phyloP scores from a whole-genome alignment of 768 basidiomycete genomes.

The Trametes cingulata region DNA sequence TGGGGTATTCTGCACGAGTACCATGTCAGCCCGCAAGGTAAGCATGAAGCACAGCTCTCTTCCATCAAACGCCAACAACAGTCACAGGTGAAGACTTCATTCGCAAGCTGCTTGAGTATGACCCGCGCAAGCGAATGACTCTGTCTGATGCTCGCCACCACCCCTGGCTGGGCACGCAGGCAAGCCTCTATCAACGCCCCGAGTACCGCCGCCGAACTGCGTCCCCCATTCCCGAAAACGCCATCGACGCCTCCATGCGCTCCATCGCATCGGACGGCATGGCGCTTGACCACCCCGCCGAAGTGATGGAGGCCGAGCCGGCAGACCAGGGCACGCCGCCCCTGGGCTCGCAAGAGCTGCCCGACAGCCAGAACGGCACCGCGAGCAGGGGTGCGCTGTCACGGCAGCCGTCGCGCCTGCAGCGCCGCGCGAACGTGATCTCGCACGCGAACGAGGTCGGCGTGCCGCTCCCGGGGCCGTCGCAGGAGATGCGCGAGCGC shows the following conservation, averaged over 20 bases:
- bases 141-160: slow-evolving; percentile 68
- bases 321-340: slow-evolving; percentile 1
- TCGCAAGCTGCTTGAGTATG: slow-evolving; percentile 56
- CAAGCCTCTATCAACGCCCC: not conserved
- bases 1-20: slow-evolving; percentile 49
- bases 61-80: not conserved
- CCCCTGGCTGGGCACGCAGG: slow-evolving; percentile 61
- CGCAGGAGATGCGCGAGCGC: slow-evolving; percentile 56
- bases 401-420: slow-evolving; percentile 19
- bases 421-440: slow-evolving; percentile 24
- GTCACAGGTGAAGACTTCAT: slow-evolving; percentile 67
- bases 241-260: slow-evolving; percentile 22
- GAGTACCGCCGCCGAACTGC: slow-evolving; percentile 11
- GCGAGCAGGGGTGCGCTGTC: not conserved
- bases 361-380: not conserved
- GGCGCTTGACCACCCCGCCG: slow-evolving; percentile 10
- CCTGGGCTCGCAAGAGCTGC: not conserved
- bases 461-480: slow-evolving; percentile 46
- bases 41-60: slow-evolving; percentile 23
- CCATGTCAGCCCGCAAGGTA: slow-evolving; percentile 50
- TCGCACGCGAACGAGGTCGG: slow-evolving; percentile 41
- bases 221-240: slow-evolving; percentile 4
- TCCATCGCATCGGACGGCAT: slow-evolving; percentile 17
- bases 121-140: slow-evolving; percentile 71
- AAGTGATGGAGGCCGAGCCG: slow-evolving; percentile 9